Evolutionary conservation across 2,329 filamentous ascomycete species (phyloP), one percentile per base, ranked within the genome.

Genomic region (Fusarium lateritium): DNA sequence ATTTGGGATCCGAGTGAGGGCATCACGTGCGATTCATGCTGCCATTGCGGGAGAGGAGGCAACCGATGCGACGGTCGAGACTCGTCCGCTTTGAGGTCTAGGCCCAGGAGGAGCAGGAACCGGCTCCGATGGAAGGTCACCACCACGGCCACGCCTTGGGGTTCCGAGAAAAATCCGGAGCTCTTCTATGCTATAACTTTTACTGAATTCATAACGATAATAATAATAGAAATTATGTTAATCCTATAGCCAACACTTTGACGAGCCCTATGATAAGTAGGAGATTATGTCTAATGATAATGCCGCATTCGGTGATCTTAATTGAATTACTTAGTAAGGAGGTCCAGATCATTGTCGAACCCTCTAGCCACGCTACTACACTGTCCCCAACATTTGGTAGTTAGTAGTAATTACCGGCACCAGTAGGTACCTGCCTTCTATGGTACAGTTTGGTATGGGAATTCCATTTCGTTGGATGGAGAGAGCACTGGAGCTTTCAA

Each of bases 341-440:
- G 7, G 24, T 24, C 24, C 24, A 7, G 24, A 24, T 24, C 24
- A 24, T 24, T 24, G 24, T 24, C 24, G 24, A 24, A 24, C 24
- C 24, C 24, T 24, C 24, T 24, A 24, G 24, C 24, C 24, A 53
- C 61, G 63, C 39, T 40, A 36, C 34, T 17, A 17, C 14, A 15
- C 15, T 36, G 34, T 31, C 28, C 28, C 28, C 28, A 31, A 31
- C 28, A 31, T 31, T 31, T 31, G 28, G 28, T 31, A 31, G 28
- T 31, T 31, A 31, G 28, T 31, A 31, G 28, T 31, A 54, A 56
- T 36, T 36, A 42, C 17, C 22, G n/a, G 13, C 19, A 17, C 34
- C 17, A 36, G 60, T 69, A 54, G 17, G 60, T 69, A 54, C 66
- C 65, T 69, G 66, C 66, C 66, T 69, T 56, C 38, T 60, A 42